These are phyloP conservation scores for Sodiomyces alkalinus DNA, from an alignment of 2,329 filamentous ascomycete genomes.

Conservation along the genomic window DNA sequence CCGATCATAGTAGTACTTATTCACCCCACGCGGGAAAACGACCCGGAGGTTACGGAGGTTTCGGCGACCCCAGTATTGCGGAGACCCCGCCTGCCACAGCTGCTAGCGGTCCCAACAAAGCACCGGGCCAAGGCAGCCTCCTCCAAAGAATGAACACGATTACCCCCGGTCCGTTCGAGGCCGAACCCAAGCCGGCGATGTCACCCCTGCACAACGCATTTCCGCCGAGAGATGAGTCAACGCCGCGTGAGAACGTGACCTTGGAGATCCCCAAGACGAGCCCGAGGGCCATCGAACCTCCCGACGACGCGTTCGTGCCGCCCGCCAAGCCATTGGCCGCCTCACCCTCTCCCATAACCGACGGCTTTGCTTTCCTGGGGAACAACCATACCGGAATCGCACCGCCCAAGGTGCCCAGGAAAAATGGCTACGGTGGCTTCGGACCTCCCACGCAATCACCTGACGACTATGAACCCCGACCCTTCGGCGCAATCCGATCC, in stretches of 20 bases:
- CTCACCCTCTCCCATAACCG: too few relatives aligned
- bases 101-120: constrained; percentile 8
- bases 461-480: constrained; percentile 21
- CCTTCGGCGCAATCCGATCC: constrained; percentile 26
- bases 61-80: constrained; percentile 27
- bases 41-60: constrained; percentile 35
- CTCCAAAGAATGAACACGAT: constrained; percentile 50
- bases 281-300: not conserved
- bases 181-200: constrained; percentile 16
- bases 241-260: constrained; percentile 11
- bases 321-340: too few relatives aligned
- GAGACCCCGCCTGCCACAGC: constrained; percentile 27
- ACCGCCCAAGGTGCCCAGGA: constrained; percentile 25
- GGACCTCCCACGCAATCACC: constrained; percentile 27
- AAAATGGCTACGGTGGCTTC: constrained; percentile 44
- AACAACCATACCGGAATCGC: constrained; percentile 11
- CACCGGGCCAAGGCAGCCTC: constrained; percentile 19
- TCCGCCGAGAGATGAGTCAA: not conserved
- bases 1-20: constrained; percentile 22
- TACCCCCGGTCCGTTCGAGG: constrained; percentile 50
- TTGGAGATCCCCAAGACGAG: not conserved
- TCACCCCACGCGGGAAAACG: constrained; percentile 22
- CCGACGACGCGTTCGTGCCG: too few relatives aligned
- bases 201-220: constrained; percentile 2
- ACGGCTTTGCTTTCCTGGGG: constrained; percentile 2